Conservation (phyloP, 2,329 filamentous ascomycete species). For the Malbranchea zuffiana region DNA sequence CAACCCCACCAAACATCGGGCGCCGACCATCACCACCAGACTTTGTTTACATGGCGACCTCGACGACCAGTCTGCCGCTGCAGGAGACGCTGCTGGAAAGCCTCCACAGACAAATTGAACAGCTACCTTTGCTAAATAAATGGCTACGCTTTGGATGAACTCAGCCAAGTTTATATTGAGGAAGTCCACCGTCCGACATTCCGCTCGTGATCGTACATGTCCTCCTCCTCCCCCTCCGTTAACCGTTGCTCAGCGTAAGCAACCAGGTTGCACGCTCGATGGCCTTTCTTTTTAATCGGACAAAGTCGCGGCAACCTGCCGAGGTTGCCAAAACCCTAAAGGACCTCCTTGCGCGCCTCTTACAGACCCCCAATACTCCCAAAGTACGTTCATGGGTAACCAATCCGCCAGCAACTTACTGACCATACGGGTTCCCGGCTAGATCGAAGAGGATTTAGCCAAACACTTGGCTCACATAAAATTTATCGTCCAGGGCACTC, state of each 20-base stretch:
- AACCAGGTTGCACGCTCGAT: constrained; percentile 33
- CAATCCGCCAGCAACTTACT: neutral
- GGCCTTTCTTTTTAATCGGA: constrained; percentile 59
- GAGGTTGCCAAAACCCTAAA: constrained; percentile 54
- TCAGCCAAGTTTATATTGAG: neutral
- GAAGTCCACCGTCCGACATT: neutral
- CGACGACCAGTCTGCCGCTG: too few relatives aligned
- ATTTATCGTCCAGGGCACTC: constrained; percentile 80
- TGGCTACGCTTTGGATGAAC: neutral
- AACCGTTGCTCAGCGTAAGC: neutral
- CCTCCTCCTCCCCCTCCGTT: neutral
- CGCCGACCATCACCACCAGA: too few relatives aligned
- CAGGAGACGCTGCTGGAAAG: too few relatives aligned
- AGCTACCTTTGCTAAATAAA: too few relatives aligned
- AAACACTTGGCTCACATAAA: constrained; percentile 87
- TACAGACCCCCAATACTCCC: constrained; percentile 44
- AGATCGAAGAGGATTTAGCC: constrained; percentile 78
- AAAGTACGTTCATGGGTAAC: constrained; percentile 39
- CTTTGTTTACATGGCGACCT: too few relatives aligned
- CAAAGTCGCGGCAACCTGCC: constrained; percentile 49
- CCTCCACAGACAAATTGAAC: too few relatives aligned
- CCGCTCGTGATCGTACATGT: neutral
- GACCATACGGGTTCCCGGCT: constrained; percentile 9
- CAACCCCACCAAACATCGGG: too few relatives aligned
- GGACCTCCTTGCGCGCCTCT: constrained; percentile 51